Percentiles rank a stretch among this genome's conserved stretches.
phyloP scores from a whole-genome alignment of 2,329 filamentous ascomycete species.

The Cordyceps cicadae region DNA sequence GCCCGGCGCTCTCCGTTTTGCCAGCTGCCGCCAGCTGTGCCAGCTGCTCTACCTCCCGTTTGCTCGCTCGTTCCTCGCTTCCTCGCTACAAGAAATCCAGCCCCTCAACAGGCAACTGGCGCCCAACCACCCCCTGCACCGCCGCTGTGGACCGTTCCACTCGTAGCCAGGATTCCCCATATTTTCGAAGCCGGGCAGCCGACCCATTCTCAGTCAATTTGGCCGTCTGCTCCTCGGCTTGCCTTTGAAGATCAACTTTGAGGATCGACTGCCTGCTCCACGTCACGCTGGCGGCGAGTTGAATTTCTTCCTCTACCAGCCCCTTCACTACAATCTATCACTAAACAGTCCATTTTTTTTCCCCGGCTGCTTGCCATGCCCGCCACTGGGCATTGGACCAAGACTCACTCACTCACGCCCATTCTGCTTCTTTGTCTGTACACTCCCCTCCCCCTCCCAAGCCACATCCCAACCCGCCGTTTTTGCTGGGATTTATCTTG shows the following conservation, averaged over 20 bases:
- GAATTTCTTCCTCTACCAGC: background rate
- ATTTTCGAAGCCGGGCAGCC: constrained; percentile 2
- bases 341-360: background rate
- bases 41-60: background rate
- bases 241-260: background rate
- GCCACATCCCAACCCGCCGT: background rate
- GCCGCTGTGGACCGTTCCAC: background rate
- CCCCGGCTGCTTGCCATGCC: background rate
- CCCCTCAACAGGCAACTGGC: background rate
- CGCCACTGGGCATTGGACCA: background rate
- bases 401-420: background rate
- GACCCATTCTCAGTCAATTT: background rate
- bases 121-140: background rate
- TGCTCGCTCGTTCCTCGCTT: background rate
- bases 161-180: constrained; percentile 5
- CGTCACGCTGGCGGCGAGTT: background rate
- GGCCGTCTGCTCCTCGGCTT: background rate
- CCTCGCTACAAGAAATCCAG: background rate
- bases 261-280: background rate
- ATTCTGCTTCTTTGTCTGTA: background rate
- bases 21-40: background rate
- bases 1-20: background rate
- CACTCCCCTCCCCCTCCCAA: background rate
- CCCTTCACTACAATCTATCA: background rate
- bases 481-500: too few relatives aligned